A percentile compares a stretch with the other conserved stretches of the same genome.
These are phyloP conservation scores for Podospora tetraspora DNA, from an alignment of 495 filamentous ascomycete species.

Conservation along the genomic window DNA sequence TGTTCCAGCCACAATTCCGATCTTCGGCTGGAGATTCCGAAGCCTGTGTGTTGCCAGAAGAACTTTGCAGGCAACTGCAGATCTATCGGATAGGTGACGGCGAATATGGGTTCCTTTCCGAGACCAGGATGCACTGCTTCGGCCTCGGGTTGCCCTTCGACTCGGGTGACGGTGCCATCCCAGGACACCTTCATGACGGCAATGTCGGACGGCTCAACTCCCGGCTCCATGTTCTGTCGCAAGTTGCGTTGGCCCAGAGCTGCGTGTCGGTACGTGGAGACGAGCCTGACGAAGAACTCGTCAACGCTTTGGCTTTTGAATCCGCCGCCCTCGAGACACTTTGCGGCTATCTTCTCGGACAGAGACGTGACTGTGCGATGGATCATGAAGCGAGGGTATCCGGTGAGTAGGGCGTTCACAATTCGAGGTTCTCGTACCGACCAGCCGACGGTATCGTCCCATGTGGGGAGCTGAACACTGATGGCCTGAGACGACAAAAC, in stretches of 20 bases:
- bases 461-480: constrained; percentile 28
- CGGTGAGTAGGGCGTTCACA: constrained; percentile 21
- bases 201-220: neutral
- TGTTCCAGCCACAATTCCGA: constrained; percentile 20
- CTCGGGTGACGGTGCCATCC: constrained; percentile 3
- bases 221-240: neutral
- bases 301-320: neutral
- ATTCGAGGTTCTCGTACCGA: constrained; percentile 19
- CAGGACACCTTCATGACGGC: constrained; percentile 7
- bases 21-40: constrained; percentile 27
- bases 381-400: constrained; percentile 30
- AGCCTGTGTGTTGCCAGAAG: constrained; percentile 31
- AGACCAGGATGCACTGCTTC: neutral
- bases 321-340: neutral
- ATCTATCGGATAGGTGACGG: constrained; percentile 15
- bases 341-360: neutral
- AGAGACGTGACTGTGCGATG: constrained; percentile 15
- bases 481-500: constrained; percentile 16
- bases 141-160: neutral
- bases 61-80: constrained; percentile 11
- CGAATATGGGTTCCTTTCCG: constrained; percentile 16
- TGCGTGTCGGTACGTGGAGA: neutral
- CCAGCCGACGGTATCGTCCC: constrained; percentile 28
- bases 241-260: neutral
- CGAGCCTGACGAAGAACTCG: neutral